Conservation (phyloP, 2,329 filamentous ascomycete genomes). For the Fusarium papillatum region DNA sequence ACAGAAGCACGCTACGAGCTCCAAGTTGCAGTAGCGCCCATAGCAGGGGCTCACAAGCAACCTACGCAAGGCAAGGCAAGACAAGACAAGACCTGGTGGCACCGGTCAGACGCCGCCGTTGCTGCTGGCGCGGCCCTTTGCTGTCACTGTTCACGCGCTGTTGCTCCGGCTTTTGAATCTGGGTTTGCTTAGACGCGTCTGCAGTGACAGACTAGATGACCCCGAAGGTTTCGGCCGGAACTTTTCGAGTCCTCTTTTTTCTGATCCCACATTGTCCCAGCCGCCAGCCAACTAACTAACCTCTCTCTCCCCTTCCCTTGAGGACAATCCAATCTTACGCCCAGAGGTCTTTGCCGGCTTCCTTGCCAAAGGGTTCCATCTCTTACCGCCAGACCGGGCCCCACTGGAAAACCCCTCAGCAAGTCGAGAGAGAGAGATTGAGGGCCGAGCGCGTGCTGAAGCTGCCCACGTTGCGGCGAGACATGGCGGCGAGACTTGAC, state of each 20-base stretch:
- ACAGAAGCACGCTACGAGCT: constrained; percentile 27
- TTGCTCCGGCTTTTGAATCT: constrained; percentile 27
- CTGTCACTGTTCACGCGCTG: constrained; percentile 22
- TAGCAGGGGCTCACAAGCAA: constrained; percentile 21
- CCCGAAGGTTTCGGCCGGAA: constrained; percentile 40
- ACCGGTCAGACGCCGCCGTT: constrained; percentile 27
- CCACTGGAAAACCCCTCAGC: constrained; percentile 33
- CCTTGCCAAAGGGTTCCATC: constrained; percentile 19
- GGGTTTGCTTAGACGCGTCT: constrained; percentile 14
- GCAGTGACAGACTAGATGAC: constrained; percentile 22
- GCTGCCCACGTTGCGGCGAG: constrained; percentile 39
- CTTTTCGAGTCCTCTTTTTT: constrained; percentile 26
- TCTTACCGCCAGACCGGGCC: constrained; percentile 28
- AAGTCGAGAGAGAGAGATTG: constrained; percentile 28
- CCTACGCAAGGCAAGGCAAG: not conserved
- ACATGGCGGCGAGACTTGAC: constrained; percentile 39
- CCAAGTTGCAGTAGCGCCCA: constrained; percentile 34
- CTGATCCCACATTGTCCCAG: constrained; percentile 26
- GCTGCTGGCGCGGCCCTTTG: constrained; percentile 13
- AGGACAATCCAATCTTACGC: constrained; percentile 30
- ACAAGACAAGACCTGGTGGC: constrained; percentile 4
- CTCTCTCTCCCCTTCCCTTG: constrained; percentile 36
- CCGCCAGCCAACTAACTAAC: constrained; percentile 15
- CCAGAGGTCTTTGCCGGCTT: constrained; percentile 21
- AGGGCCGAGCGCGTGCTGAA: constrained; percentile 35